Evolutionary conservation across 495 filamentous ascomycete genomes (phyloP).

Genomic region (Parathielavia appendiculata): DNA sequence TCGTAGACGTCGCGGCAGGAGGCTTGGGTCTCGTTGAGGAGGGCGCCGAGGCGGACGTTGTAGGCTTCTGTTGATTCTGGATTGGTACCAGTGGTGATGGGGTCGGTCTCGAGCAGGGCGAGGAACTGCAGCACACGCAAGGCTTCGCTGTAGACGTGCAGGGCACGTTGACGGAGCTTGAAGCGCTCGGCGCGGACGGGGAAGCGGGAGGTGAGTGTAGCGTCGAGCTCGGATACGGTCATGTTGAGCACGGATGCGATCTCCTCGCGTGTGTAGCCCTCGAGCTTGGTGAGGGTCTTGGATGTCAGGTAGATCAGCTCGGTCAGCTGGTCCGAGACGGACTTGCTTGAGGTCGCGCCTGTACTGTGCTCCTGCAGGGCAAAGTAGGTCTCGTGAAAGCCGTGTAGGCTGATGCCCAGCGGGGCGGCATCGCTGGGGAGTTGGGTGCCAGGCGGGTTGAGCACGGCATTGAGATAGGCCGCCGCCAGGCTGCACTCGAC

Average conservation of each 20-base stretch:
- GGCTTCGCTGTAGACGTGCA: slow-evolving; percentile 88
- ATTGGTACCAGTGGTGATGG: slow-evolving; percentile 25
- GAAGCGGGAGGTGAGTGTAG: slow-evolving; percentile 74
- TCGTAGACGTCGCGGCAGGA: slow-evolving; percentile 82
- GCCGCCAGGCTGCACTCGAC: slow-evolving; percentile 92
- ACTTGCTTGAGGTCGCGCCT: slow-evolving; percentile 26
- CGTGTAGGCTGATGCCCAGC: slow-evolving; percentile 74
- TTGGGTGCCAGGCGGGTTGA: slow-evolving; percentile 53
- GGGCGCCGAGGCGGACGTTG: slow-evolving; percentile 65
- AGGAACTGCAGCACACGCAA: slow-evolving; percentile 81
- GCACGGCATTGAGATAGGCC: slow-evolving; percentile 50
- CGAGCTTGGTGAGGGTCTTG: slow-evolving; percentile 60
- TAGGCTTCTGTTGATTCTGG: slow-evolving; percentile 52
- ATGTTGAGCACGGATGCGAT: slow-evolving; percentile 70
- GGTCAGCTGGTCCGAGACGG: slow-evolving; percentile 50
- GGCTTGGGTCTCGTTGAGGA: slow-evolving; percentile 84
- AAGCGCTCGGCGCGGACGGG: slow-evolving; percentile 85
- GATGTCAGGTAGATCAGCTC: slow-evolving; percentile 60
- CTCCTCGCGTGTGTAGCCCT: slow-evolving; percentile 85
- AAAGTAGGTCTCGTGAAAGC: slow-evolving; percentile 80
- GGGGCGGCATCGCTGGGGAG: slow-evolving; percentile 78
- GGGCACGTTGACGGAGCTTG: slow-evolving; percentile 75
- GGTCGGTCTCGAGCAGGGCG: slow-evolving; percentile 49
- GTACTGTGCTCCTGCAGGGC: slow-evolving; percentile 48
- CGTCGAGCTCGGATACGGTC: slow-evolving; percentile 62